These are phyloP conservation scores for Raffaelea deltoideospora DNA, from an alignment of 2,329 filamentous ascomycete genomes.

Conservation along the genomic window DNA sequence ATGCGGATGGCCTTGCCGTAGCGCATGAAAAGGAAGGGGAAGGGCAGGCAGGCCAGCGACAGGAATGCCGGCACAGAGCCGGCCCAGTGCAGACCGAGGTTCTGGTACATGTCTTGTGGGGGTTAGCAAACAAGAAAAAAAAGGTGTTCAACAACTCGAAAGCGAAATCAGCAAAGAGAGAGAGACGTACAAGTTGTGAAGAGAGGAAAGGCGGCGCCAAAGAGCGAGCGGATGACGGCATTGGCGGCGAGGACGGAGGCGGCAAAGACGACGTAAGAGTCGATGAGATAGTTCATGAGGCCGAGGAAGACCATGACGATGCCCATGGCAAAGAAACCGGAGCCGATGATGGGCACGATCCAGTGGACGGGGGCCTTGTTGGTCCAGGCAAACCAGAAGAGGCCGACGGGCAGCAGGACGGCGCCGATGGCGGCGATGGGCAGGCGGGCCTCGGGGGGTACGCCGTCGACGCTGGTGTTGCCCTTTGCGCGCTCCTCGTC, in stretches of 20 bases:
- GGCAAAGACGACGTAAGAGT: conserved; percentile 60
- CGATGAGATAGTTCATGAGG: conserved; percentile 52
- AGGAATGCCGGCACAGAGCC: conserved; percentile 60
- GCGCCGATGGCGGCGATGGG: conserved; percentile 46
- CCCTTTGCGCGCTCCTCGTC: conserved; percentile 28
- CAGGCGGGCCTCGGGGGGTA: conserved; percentile 53
- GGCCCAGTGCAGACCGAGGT: conserved; percentile 62
- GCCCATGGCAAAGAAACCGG: conserved; percentile 24
- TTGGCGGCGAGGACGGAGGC: conserved; percentile 62
- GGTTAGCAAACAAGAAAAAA: neutral
- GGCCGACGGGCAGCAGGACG: conserved; percentile 43
- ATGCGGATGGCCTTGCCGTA: conserved; percentile 50
- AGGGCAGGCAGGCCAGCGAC: conserved; percentile 53
- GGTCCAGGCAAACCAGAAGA: conserved; percentile 59
- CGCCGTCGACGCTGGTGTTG: no score
- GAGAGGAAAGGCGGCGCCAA: conserved; percentile 58
- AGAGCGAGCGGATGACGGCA: conserved; percentile 54
- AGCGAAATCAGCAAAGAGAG: no score
- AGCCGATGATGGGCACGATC: conserved; percentile 20
- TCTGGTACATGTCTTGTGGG: conserved; percentile 32
- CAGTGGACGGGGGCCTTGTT: conserved; percentile 27
- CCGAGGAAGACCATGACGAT: conserved; percentile 51
- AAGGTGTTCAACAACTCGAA: neutral
- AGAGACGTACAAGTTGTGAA: conserved; percentile 37
- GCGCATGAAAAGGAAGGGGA: conserved; percentile 62